Percentiles rank a stretch among this genome's conserved stretches.
Evolutionary conservation across 1,284 basidiomycete genomes (phyloP).

Genomic region (Ganoderma lingzhi): DNA sequence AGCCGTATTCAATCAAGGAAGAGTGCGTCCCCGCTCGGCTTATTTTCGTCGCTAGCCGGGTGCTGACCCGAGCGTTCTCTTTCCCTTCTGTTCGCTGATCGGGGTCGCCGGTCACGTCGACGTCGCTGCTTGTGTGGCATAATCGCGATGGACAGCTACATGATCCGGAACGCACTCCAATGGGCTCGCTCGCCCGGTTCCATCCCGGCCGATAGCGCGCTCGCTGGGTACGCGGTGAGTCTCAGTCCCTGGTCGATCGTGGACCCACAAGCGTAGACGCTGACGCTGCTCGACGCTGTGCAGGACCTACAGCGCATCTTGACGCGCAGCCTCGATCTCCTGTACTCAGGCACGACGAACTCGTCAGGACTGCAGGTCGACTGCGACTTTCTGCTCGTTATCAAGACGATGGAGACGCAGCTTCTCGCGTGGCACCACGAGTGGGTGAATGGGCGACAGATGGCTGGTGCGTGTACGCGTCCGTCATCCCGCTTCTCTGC

Average conservation of each 20-base stretch:
- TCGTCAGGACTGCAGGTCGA: conserved; percentile 88
- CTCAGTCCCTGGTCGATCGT: conserved; percentile 27
- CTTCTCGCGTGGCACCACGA: conserved; percentile 73
- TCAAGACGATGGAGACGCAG: conserved; percentile 88
- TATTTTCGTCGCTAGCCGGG: conserved; percentile 25
- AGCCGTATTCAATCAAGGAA: conserved; percentile 85
- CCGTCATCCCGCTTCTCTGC: not conserved
- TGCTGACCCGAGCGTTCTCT: conserved; percentile 20
- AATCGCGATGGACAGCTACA: conserved; percentile 60
- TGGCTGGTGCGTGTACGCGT: conserved; percentile 15
- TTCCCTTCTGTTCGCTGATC: conserved; percentile 25
- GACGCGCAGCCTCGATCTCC: conserved; percentile 87
- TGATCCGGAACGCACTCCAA: conserved; percentile 84
- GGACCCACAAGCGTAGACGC: conserved; percentile 23
- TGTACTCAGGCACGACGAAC: conserved; percentile 87
- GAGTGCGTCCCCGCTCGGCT: conserved; percentile 64
- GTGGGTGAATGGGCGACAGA: conserved; percentile 54
- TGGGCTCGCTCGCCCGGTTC: conserved; percentile 76
- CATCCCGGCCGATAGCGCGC: conserved; percentile 66
- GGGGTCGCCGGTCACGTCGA: conserved; percentile 21
- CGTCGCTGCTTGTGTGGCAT: conserved; percentile 18
- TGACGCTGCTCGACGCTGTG: conserved; percentile 20
- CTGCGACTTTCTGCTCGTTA: conserved; percentile 86
- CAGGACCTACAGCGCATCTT: conserved; percentile 89
- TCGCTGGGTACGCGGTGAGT: conserved; percentile 77